Evolutionary conservation across 2,329 filamentous ascomycete species (phyloP).

Genomic region (Westerdykella sp.): DNA sequence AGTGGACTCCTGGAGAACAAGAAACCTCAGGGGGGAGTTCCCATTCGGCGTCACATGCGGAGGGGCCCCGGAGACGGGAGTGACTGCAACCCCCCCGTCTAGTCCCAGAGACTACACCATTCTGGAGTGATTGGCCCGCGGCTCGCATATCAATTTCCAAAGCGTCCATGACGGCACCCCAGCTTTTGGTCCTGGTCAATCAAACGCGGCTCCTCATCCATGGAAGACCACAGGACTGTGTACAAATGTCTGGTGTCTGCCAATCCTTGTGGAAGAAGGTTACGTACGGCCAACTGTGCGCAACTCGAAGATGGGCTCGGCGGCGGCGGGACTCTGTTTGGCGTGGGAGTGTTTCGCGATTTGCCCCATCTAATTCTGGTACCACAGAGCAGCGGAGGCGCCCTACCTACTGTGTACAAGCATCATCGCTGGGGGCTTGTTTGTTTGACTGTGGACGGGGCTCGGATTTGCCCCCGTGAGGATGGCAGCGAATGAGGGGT

Average conservation of each 20-base stretch:
- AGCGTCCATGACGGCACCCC: not conserved
- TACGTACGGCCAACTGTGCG: too few relatives aligned
- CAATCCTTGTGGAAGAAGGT: too few relatives aligned
- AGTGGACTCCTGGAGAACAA: too few relatives aligned
- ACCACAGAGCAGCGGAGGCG: not conserved
- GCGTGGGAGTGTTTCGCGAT: too few relatives aligned
- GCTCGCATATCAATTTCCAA: not conserved
- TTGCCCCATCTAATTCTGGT: not conserved
- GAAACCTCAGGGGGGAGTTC: slow-evolving; percentile 1
- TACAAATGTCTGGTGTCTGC: not conserved
- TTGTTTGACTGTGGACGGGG: not conserved
- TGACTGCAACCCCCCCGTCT: slow-evolving; percentile 4
- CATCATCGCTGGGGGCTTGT: not conserved
- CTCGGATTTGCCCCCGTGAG: not conserved
- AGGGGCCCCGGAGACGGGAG: slow-evolving; percentile 2
- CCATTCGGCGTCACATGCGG: slow-evolving; percentile 20
- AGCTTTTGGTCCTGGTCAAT: not conserved
- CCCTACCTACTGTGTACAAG: not conserved
- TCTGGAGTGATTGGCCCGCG: not conserved
- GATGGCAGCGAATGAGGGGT: slow-evolving; percentile 14
- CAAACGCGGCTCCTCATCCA: not conserved
- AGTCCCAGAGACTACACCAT: not conserved
- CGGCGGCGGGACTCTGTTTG: too few relatives aligned
- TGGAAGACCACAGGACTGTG: not conserved
- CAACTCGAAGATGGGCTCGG: too few relatives aligned